Conservation (phyloP, 1,284 basidiomycete genomes). For the Erythrobasidium hasegawianum region DNA sequence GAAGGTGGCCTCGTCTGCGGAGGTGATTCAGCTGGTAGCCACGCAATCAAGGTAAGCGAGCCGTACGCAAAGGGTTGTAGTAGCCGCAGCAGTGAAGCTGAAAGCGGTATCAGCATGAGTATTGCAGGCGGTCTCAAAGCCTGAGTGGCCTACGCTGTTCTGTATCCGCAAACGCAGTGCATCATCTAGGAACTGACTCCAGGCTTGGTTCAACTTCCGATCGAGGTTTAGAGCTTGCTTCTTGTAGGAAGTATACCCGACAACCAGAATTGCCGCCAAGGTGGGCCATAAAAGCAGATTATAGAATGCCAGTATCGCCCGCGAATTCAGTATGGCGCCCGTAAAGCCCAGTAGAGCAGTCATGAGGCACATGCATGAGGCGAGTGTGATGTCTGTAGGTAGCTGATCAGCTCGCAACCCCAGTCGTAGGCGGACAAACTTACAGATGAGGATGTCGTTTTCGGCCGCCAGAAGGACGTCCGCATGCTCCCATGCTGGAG, state of each 20-base stretch:
- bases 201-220: conserved; percentile 48
- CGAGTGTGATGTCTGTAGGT: conserved; percentile 44
- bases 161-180: conserved; percentile 45
- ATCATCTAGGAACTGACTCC: conserved; percentile 47
- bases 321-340: conserved; percentile 46
- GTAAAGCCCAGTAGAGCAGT: conserved; percentile 46
- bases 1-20: conserved; percentile 49
- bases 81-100: conserved; percentile 48
- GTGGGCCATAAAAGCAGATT: conserved; percentile 49
- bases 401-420: not conserved
- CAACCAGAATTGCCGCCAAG: conserved; percentile 46
- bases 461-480: conserved; percentile 35
- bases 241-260: conserved; percentile 49
- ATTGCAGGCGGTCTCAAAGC: not conserved
- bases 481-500: conserved; percentile 34
- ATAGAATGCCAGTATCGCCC: conserved; percentile 49
- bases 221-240: conserved; percentile 46
- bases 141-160: conserved; percentile 35
- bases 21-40: conserved; percentile 1
- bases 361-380: conserved; percentile 44
- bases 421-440: not conserved
- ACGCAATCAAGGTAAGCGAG: not conserved
- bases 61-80: conserved; percentile 47
- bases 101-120: not conserved
- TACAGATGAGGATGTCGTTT: conserved; percentile 29